Conservation (phyloP, 23 red algal species). For the Gracilaria domingensis region DNA sequence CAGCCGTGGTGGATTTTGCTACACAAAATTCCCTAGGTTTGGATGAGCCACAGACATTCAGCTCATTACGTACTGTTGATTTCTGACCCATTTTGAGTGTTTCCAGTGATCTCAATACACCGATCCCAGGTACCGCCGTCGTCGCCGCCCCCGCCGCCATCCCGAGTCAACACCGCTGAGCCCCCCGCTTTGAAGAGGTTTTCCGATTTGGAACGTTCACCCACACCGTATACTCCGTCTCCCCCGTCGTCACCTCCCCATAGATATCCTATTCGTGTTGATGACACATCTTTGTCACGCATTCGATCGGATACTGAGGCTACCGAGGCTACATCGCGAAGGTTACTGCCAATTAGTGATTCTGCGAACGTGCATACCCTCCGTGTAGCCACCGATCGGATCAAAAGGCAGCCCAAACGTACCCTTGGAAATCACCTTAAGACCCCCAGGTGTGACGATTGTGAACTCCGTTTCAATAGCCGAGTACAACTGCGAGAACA, state of each 20-base stretch:
- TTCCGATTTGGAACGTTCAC: background rate
- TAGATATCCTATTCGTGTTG: background rate
- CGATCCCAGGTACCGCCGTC: background rate
- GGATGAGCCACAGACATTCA: conserved; percentile 23
- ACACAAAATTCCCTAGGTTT: conserved; percentile 8
- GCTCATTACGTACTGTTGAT: conserved; percentile 20
- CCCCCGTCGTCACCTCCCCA: background rate
- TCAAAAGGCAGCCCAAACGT: background rate
- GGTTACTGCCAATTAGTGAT: background rate
- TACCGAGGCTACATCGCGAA: background rate
- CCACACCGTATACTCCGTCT: background rate
- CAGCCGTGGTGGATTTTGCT: conserved; percentile 14
- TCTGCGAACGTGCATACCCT: background rate
- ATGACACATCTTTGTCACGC: background rate
- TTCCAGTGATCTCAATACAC: conserved; percentile 2
- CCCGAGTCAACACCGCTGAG: background rate
- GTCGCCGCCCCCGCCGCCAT: conserved; percentile 9
- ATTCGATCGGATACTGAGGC: background rate
- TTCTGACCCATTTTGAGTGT: background rate
- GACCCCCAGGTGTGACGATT: background rate
- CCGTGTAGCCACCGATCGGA: background rate
- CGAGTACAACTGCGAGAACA: background rate
- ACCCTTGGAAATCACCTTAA: background rate
- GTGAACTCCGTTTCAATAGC: background rate
- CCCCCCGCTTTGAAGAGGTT: background rate